Evolutionary conservation across 176 grass and related monocot genomes (phyloP), one percentile per base, ranked within the genome.

Genomic region (Paspalum vaginatum): DNA sequence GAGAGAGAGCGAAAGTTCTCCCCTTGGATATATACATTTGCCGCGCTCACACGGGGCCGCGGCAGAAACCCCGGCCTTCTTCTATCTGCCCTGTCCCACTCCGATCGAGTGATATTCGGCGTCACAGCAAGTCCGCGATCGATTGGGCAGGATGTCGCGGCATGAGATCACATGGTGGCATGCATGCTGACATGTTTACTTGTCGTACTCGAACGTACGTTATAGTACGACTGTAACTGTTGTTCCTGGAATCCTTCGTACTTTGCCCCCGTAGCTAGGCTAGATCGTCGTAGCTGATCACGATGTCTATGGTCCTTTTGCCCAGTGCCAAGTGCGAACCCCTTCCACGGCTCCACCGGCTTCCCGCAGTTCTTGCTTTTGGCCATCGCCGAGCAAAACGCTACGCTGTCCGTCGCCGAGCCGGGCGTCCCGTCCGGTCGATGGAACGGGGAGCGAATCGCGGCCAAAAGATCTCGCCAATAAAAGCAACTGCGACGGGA

Each of bases 401-500:
- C 16, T 41, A 49, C 11, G 11, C n/a, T 11, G 18, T 42, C 66
- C 47, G 9, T 38, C 24, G 39, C 25, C n/a, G n/a, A 66, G 55
- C 25, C 59, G 25, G 44, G 2, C n/a, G 24, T 38, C 44, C 38
- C 45, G 7, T 45, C 46, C 26, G 50, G 75, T 20, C 17, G 79
- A 73, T 32, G 58, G 76, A 79, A 78, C 66, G 65, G 65, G 57
- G 68, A 79, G 75, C 60, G 86, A 88, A 88, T 84, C 81, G 51
- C 6, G 80, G 58, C 48, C 66, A 44, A 74, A 79, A 79, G 81
- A 83, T 79, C 26, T 42, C 51, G 49, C 67, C 80, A 73, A 72
- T 83, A 73, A 83, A 88, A 78, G 80, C 67, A 83, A 9, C 80
- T 65, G 42, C 66, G 80, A 88, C 53, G 80, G 74, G 86, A 83